Conservation (phyloP, 805 yeast species). For the Barnettozyma vustinii region DNA sequence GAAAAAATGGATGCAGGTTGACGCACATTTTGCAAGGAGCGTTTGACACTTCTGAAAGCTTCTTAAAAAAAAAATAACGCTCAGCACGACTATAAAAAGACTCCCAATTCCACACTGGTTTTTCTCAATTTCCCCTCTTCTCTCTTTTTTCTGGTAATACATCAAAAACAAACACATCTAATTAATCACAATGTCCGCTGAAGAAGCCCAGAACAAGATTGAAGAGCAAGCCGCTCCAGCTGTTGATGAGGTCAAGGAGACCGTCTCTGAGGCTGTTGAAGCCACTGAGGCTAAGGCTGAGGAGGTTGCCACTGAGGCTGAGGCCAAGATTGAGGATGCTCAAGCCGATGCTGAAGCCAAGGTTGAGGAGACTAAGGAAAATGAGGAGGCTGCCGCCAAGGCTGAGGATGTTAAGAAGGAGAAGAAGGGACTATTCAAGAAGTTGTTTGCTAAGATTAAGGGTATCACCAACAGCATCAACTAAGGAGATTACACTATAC, state of each 20-base stretch:
- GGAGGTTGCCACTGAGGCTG: constrained; percentile 5
- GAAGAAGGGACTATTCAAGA: constrained; percentile 23
- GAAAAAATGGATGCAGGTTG: neutral
- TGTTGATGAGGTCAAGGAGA: constrained; percentile 1
- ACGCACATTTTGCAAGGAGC: neutral
- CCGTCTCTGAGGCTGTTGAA: constrained; percentile 6
- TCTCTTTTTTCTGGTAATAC: neutral
- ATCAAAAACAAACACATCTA: neutral
- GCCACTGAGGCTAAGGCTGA: constrained; percentile 7
- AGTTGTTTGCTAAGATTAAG: constrained; percentile 22
- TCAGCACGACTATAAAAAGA: neutral
- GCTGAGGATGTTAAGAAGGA: constrained; percentile 18
- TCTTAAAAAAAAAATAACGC: neutral
- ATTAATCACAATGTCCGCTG: constrained; percentile 13
- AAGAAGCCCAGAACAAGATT: constrained; percentile 16
- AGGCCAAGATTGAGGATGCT: constrained; percentile 12
- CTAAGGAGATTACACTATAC: neutral
- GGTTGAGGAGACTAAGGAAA: constrained; percentile 10
- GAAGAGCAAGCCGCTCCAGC: constrained; percentile 7
- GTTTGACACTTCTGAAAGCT: neutral
- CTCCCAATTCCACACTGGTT: constrained; percentile 1
- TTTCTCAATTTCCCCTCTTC: neutral
- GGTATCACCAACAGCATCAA: constrained; percentile 11
- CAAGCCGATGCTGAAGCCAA: constrained; percentile 8
- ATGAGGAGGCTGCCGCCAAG: constrained; percentile 4